Evolutionary conservation across 768 basidiomycete species (phyloP).

Genomic region (Lentinula sp.): DNA sequence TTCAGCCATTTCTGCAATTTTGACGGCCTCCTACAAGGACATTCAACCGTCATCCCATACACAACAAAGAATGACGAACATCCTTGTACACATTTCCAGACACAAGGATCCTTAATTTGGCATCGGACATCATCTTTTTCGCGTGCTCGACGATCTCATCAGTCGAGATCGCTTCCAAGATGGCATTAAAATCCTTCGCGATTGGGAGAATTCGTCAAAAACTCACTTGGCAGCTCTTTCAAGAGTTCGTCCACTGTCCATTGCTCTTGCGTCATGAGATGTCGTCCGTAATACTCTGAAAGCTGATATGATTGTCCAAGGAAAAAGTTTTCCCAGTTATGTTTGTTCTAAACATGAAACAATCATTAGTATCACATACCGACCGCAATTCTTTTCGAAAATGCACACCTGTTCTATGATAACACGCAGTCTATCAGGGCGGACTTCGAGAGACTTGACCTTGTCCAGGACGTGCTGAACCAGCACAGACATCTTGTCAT

Average conservation of each 20-base stretch:
- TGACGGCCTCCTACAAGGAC: conserved; percentile 61
- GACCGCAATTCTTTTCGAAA: neutral
- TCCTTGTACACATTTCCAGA: conserved; percentile 83
- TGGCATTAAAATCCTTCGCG: neutral
- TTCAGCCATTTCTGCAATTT: conserved; percentile 69
- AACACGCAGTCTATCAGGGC: conserved; percentile 68
- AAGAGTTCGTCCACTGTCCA: conserved; percentile 80
- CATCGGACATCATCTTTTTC: conserved; percentile 49
- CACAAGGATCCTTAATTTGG: conserved; percentile 68
- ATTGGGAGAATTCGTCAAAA: neutral
- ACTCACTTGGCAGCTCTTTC: conserved; percentile 66
- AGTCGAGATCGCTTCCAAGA: conserved; percentile 53
- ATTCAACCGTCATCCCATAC: neutral
- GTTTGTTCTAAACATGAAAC: conserved; percentile 45
- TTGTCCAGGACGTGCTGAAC: conserved; percentile 66
- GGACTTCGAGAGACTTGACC: conserved; percentile 56
- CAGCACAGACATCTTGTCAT: conserved; percentile 81
- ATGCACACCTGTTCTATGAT: conserved; percentile 75
- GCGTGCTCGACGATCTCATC: conserved; percentile 67
- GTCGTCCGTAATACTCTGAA: conserved; percentile 69
- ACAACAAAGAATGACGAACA: conserved; percentile 34
- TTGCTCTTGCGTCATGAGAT: conserved; percentile 62
- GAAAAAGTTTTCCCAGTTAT: conserved; percentile 83
- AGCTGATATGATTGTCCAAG: conserved; percentile 78
- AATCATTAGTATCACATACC: neutral